Evolutionary conservation across 75 land plant genomes (phyloP).

Genomic region (Selaginella tamariscina): DNA sequence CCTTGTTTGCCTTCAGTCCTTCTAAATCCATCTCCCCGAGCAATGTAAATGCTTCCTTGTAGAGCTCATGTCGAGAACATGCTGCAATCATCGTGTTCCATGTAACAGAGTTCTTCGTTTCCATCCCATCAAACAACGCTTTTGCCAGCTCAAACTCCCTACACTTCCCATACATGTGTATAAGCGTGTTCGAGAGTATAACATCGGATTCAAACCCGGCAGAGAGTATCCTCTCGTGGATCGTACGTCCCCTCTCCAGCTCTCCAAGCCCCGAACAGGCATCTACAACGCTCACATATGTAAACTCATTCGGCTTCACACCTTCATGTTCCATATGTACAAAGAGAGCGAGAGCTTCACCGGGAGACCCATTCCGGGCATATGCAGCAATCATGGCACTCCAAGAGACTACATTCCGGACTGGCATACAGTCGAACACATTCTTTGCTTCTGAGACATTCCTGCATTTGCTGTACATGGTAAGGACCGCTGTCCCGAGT

Average conservation of each 20-base stretch:
- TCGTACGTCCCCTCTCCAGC: not conserved
- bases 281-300: not conserved
- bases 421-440: not conserved
- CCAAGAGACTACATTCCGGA: not conserved
- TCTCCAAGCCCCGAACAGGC: not conserved
- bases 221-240: not conserved
- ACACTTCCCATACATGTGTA: not conserved
- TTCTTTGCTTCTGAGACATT: constrained; percentile 20
- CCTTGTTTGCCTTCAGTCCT: not conserved
- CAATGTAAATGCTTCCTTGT: not conserved
- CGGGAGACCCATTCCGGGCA: not conserved
- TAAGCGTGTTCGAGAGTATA: not conserved
- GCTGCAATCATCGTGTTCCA: not conserved
- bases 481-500: not conserved
- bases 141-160: not conserved
- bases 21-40: not conserved
- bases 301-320: not conserved
- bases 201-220: not conserved
- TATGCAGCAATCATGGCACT: not conserved
- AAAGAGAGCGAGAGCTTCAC: not conserved
- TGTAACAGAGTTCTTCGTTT: not conserved
- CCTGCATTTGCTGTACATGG: constrained; percentile 40
- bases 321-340: not conserved
- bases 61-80: not conserved
- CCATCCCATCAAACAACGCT: not conserved